Evolutionary conservation across 169 alveolate genomes (phyloP).

Genomic region (Amoebophrya sp.): DNA sequence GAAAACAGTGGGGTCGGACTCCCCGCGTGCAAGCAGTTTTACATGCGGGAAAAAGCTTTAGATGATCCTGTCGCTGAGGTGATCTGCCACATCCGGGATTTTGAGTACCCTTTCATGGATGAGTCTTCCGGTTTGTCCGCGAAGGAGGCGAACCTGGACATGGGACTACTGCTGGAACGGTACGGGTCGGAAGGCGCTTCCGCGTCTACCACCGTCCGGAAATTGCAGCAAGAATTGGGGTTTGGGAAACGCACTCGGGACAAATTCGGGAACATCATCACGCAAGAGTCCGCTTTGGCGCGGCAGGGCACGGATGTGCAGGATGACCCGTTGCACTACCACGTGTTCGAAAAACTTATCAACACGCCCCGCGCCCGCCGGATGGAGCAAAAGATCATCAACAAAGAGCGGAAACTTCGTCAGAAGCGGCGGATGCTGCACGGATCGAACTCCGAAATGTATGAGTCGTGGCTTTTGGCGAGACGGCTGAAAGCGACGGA

Average conservation of each 20-base stretch:
- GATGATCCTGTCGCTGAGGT: not conserved
- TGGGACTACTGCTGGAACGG: not conserved
- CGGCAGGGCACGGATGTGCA: not conserved
- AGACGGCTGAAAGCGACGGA: not conserved
- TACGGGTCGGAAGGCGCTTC: not conserved
- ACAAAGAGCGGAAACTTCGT: not conserved
- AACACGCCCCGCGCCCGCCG: not conserved
- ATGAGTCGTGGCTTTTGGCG: not conserved
- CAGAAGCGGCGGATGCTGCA: not conserved
- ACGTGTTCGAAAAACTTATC: not conserved
- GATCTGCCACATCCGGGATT: not conserved
- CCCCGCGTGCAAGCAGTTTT: not conserved
- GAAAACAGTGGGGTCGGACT: not conserved
- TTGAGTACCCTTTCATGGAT: not conserved
- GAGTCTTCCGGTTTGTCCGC: not conserved
- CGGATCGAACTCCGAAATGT: not conserved
- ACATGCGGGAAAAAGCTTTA: not conserved
- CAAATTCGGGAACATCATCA: not conserved
- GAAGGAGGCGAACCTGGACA: not conserved
- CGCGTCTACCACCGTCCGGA: not conserved
- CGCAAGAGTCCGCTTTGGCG: not conserved
- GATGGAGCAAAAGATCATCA: not conserved
- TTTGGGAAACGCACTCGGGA: not conserved
- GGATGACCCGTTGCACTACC: not conserved
- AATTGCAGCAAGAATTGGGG: not conserved